These are phyloP conservation scores for Tetracladium marchalianum DNA, from an alignment of 495 filamentous ascomycete species.

Conservation along the genomic window DNA sequence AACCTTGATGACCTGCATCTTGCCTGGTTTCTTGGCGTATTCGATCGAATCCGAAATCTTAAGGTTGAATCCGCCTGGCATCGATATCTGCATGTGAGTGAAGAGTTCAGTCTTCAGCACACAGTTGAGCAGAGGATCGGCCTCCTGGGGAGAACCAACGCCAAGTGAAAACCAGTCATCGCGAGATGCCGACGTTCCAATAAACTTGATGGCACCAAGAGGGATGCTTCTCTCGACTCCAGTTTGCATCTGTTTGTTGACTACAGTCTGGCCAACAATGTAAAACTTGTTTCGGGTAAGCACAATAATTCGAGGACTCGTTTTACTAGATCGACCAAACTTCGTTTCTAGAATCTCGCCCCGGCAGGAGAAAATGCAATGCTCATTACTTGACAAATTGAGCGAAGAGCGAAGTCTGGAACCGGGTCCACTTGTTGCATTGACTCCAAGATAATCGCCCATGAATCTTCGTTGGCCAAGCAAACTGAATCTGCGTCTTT, in stretches of 20 bases:
- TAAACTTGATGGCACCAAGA: conserved; percentile 75
- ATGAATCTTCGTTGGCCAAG: conserved; percentile 86
- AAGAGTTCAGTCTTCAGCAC: conserved; percentile 97
- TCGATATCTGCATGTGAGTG: conserved; percentile 67
- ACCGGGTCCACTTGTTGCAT: conserved; percentile 69
- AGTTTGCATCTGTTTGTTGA: conserved; percentile 74
- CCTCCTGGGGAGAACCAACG: conserved; percentile 76
- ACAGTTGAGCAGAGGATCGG: conserved; percentile 86
- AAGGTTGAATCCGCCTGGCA: conserved; percentile 64
- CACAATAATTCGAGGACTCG: conserved; percentile 72
- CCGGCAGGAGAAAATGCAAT: conserved; percentile 78
- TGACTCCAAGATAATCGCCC: conserved; percentile 89
- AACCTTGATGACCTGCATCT: conserved; percentile 76
- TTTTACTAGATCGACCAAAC: conserved; percentile 91
- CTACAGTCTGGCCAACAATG: conserved; percentile 72
- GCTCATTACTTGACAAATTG: conserved; percentile 53
- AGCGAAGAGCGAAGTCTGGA: conserved; percentile 67
- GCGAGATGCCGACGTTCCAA: conserved; percentile 66
- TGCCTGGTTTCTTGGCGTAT: conserved; percentile 97
- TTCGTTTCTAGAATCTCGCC: conserved; percentile 84
- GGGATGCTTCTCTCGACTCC: conserved; percentile 71
- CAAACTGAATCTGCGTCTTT: conserved; percentile 81
- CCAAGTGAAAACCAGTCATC: conserved; percentile 97
- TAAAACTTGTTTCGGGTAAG: conserved; percentile 82
- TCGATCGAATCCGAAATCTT: conserved; percentile 79